phyloP scores from a whole-genome alignment of 2,329 filamentous ascomycete genomes.

The Exophiala viscosa region DNA sequence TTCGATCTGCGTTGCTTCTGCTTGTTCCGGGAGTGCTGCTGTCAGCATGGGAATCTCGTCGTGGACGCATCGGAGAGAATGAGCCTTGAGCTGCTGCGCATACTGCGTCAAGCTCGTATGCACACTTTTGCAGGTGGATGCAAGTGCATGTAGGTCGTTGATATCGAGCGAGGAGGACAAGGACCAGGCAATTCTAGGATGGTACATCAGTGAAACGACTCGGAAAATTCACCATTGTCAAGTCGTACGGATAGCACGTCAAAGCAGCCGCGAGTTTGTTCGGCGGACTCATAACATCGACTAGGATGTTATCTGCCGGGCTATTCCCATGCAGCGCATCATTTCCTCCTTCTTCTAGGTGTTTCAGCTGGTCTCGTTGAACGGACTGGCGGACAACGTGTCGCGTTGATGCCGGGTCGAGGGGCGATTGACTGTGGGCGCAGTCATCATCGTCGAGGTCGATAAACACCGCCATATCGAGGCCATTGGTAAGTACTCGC shows the following conservation, averaged over 20 bases:
- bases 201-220: conserved; percentile 26
- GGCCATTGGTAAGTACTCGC: conserved; percentile 16
- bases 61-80: conserved; percentile 76
- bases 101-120: conserved; percentile 75
- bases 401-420: conserved; percentile 21
- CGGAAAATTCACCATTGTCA: conserved; percentile 10
- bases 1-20: conserved; percentile 1
- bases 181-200: conserved; percentile 66
- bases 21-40: conserved; percentile 28
- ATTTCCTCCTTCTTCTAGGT: neutral
- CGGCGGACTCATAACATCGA: neutral
- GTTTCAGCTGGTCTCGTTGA: conserved; percentile 15
- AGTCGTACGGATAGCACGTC: conserved; percentile 47
- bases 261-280: conserved; percentile 40
- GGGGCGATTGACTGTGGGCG: conserved; percentile 15
- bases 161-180: conserved; percentile 77
- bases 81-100: conserved; percentile 66
- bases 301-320: neutral
- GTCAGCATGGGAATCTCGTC: conserved; percentile 51
- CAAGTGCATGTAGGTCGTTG: conserved; percentile 79
- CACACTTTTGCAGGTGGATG: conserved; percentile 75
- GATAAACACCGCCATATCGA: conserved; percentile 47
- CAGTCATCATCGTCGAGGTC: conserved; percentile 40
- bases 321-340: neutral
- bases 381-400: neutral